Base-by-base conservation (phyloP, 192 early-diverging fungal genomes). In the Coemansia sp. region DNA sequence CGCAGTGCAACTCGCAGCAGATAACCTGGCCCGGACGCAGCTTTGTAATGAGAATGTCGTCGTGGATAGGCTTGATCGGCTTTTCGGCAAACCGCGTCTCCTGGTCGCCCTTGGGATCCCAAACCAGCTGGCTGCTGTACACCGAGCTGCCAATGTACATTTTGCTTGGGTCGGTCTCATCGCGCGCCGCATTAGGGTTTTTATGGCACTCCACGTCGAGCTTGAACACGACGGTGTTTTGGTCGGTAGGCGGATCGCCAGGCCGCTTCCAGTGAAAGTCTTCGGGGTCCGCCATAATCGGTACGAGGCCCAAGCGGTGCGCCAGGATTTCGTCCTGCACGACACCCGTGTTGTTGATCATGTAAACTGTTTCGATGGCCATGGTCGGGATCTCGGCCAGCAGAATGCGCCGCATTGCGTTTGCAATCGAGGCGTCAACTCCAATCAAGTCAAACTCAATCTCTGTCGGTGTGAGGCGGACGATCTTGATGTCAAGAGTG, bases 401-500 rank as follows among this genome's bases (percentile, higher is more conserved):
- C 87, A 99, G 69, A 39, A 96, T 93, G 43, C 97, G 74, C 38
- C 97, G 87, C 71, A 99, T 86, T 4, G 96, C 94, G 73, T 99
- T 99, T 53, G 96, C 96, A 56, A 99, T 87, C 19, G 95, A 87
- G 35, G 95, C 93, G 64, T 98, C 95, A 22, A 97, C 71, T 35
- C 96, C 96, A 60, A 96, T 90, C 70, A 99, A 73, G 76, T 99
- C 97, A 84, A 99, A 98, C 83, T 99, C 96, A 74, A 98, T 94
- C 47, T 91, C 89, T 37, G 74, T 83, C 9, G 68, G 57, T 41
- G 80, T 75, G 17, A 83, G 31, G 19, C 63, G 65, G 17, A 76
- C 29, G 45, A 83, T 77, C 47, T 67, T 73, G 41, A 83, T 70
- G 38, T 83, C 75, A 49, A 83, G 63, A 22, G 70, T n/a, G 35